Percentiles rank a stretch among this genome's conserved stretches.
These are phyloP conservation scores for Vicia villosa DNA, from an alignment of 306 rosid genomes.

Conservation along the genomic window DNA sequence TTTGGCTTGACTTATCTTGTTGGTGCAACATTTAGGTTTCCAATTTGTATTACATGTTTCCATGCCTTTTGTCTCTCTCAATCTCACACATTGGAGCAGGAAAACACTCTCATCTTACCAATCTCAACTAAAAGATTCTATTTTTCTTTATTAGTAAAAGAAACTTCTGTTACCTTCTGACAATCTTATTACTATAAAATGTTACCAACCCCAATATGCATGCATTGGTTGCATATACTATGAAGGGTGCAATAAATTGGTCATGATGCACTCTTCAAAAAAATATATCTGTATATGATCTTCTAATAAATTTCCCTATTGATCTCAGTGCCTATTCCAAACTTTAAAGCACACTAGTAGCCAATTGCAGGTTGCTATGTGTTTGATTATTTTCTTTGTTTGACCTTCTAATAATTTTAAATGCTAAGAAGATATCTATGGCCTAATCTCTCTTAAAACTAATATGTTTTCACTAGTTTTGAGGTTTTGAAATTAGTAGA, in stretches of 20 bases:
- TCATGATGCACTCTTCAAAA: conserved; percentile 23
- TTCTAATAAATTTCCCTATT: conserved; percentile 22
- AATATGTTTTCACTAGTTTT: conserved; percentile 48
- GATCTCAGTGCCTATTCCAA: conserved; percentile 38
- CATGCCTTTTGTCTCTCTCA: conserved; percentile 20
- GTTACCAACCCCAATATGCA: conserved; percentile 41
- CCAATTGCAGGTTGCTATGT: not conserved
- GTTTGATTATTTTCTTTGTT: conserved; percentile 8
- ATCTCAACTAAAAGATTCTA: conserved; percentile 50
- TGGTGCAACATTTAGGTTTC: not conserved
- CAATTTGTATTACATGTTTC: conserved; percentile 27
- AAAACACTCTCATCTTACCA: conserved; percentile 30
- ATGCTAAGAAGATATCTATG: conserved; percentile 1
- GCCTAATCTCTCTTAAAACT: conserved; percentile 36
- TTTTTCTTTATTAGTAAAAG: conserved; percentile 34
- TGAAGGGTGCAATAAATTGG: conserved; percentile 22
- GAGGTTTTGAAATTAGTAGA: conserved; percentile 54
- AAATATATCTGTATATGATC: not conserved
- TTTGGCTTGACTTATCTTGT: conserved; percentile 39
- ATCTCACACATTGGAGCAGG: not conserved
- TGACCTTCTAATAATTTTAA: conserved; percentile 35
- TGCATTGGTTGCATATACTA: conserved; percentile 40
- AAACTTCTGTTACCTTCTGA: conserved; percentile 47
- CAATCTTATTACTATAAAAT: conserved; percentile 29
- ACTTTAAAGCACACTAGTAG: too few relatives aligned